These are phyloP conservation scores for Boletus patriciae DNA, from an alignment of 768 basidiomycete species.

Conservation along the genomic window DNA sequence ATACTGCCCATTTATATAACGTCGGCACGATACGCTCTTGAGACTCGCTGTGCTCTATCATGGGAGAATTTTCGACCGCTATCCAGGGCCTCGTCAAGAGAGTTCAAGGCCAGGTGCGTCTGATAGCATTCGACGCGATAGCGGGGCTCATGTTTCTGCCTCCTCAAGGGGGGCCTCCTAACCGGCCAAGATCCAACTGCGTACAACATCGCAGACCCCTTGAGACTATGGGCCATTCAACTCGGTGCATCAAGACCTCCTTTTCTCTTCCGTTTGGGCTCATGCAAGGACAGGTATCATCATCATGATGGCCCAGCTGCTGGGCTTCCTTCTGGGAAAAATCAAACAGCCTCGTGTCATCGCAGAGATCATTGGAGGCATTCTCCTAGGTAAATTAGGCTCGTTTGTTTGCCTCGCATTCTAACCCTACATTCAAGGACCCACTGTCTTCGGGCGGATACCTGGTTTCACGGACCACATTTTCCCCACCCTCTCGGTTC, in stretches of 20 bases:
- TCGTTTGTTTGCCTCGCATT: slow-evolving; percentile 59
- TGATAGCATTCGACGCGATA: neutral
- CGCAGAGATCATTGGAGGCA: slow-evolving; percentile 88
- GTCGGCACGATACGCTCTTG: neutral
- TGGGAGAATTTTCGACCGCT: slow-evolving; percentile 43
- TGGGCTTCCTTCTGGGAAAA: slow-evolving; percentile 60
- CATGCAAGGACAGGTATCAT: slow-evolving; percentile 49
- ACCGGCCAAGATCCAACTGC: slow-evolving; percentile 69
- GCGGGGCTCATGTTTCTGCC: neutral
- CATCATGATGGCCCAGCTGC: slow-evolving; percentile 81
- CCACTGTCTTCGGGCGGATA: slow-evolving; percentile 72
- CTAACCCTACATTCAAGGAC: slow-evolving; percentile 21
- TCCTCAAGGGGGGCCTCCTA: slow-evolving; percentile 67
- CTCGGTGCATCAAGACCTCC: slow-evolving; percentile 46
- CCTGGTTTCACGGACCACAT: slow-evolving; percentile 86
- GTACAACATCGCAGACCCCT: slow-evolving; percentile 65
- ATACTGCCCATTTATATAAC: slow-evolving; percentile 1
- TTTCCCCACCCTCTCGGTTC: slow-evolving; percentile 68
- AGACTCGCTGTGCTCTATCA: slow-evolving; percentile 10
- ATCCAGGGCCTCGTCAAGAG: slow-evolving; percentile 20
- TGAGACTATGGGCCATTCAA: slow-evolving; percentile 77
- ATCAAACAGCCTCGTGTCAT: slow-evolving; percentile 92
- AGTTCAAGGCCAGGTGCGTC: slow-evolving; percentile 31
- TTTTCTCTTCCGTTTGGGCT: neutral
- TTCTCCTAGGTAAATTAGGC: slow-evolving; percentile 64